Base-by-base conservation (phyloP, 2,329 filamentous ascomycete species). In the Alternaria ventricosa region DNA sequence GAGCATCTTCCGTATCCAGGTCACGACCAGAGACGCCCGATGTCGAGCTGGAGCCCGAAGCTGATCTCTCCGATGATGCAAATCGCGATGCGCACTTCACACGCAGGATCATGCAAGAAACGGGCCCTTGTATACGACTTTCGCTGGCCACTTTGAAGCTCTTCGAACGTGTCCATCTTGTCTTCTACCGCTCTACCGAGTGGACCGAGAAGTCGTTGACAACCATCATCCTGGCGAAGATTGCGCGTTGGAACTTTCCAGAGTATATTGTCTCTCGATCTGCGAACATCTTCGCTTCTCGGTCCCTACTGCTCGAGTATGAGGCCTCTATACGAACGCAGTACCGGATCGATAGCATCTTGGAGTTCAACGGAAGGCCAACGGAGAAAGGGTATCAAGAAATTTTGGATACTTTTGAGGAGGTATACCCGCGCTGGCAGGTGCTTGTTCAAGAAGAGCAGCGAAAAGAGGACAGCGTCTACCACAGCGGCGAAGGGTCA, bases 151-250 rank as follows among this genome's bases (percentile, higher is more conserved):
- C 90, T 0, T 87, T 94, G 66, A 93, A 90, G 72, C 86, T 99
- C 0, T 99, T 99, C 73, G 94, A 97, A 78, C 88, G 96, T 25
- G 94, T 98, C 1, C 96, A 98, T 81, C 83, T 99, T 3, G 94
- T 99, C 27, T 99, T 97, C 78, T 98, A 98, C 79, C 87, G 95
- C 62, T 97, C 94, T 10, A 96, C 93, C 0, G 92, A 97, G 77
- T 99, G 96, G 96, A 97, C 94, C 0, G 95, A 98, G 73, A 98
- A 97, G 78, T 97, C 95, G 1, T 83, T 99, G 13, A 98, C 93
- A 2, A 95, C 94, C 0, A 95, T 98, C 57, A 97, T 99, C 47
- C 86, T 99, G 6, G 93, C 96, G 8, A 94, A 95, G 67, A 97
- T 97, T 61, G 92, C 94, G 2, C 87, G 89, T 46, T 87, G 93